phyloP scores from a whole-genome alignment of 371 early-diverging fungal genomes.

The Nematocida displodere region DNA sequence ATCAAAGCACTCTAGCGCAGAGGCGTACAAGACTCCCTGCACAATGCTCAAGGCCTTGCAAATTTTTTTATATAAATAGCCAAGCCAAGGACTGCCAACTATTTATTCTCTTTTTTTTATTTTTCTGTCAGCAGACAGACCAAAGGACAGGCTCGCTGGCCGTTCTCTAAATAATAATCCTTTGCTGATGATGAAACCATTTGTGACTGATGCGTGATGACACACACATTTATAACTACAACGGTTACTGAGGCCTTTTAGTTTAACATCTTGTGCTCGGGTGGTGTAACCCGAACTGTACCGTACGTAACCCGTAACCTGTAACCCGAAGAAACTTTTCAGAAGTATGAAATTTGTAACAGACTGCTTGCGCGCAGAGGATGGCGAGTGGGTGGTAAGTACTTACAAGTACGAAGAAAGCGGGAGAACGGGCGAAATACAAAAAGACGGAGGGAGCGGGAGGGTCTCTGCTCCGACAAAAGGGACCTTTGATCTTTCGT shows the following conservation, averaged over 20 bases:
- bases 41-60: not conserved
- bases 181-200: slow-evolving; percentile 48
- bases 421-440: not conserved
- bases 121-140: no score
- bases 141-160: not conserved
- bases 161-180: not conserved
- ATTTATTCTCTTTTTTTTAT: no score
- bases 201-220: slow-evolving; percentile 39
- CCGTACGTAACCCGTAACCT: no score
- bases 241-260: slow-evolving; percentile 53
- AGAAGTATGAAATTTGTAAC: slow-evolving; percentile 16
- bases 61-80: slow-evolving; percentile 28
- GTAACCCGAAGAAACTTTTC: not conserved
- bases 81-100: no score
- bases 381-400: no score
- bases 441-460: not conserved
- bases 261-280: slow-evolving; percentile 1
- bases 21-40: slow-evolving; percentile 24
- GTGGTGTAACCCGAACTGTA: not conserved
- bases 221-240: slow-evolving; percentile 46
- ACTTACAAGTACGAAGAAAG: slow-evolving; percentile 5
- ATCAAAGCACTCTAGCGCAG: slow-evolving; percentile 43
- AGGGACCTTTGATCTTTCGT: slow-evolving; percentile 19
- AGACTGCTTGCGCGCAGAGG: not conserved
- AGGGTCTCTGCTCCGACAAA: not conserved